Base-by-base conservation (phyloP, 345 rosid species). In the Populus tremula region DNA sequence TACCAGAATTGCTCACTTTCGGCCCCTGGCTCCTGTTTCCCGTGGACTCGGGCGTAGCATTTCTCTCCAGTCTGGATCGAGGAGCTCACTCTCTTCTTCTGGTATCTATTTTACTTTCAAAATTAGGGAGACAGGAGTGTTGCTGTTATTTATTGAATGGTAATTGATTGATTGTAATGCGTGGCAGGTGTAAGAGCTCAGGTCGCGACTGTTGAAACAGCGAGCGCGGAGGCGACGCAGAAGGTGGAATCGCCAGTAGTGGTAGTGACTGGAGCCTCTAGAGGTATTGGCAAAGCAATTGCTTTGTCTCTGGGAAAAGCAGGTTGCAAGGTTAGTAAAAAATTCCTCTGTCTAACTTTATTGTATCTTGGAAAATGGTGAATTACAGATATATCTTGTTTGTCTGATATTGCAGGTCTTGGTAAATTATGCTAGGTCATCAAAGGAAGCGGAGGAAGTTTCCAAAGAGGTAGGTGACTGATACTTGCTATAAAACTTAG, bases 361-460 rank as follows among this genome's bases (percentile, higher is more conserved):
- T 35, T 35, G 17, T 16, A 56, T 5, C 33, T 66, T 29, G 27
- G 21, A 29, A 4, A 25, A 27, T 13, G 66, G 41, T 14, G 74
- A 64, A 70, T 63, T 59, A 18, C 20, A 2, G 33, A 54, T 49
- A 9, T 13, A 17, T 25, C 49, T 79, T 81, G 61, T 16, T 69
- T 17, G 50, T 71, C 41, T 47, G 33, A 27, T 49, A 72, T 69
- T 84, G 49, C 88, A 95, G 99, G 99, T 95, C 63, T 78, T 96
- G 86, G 97, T 93, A 80, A 96, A 93, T 79, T 96, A 96, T 81
- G 98, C 98, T 72, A 87, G 93, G 84, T 96, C 99, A 68, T 88
- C 97, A 69, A 86, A 91, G 85, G 98, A 96, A 76, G 98, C 99
- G n/a, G 98, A 96, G 76, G 99, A 93, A 81, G 97, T 96, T 76